Conservation (phyloP, 2,329 filamentous ascomycete genomes). For the Lecanicillium sp. region DNA sequence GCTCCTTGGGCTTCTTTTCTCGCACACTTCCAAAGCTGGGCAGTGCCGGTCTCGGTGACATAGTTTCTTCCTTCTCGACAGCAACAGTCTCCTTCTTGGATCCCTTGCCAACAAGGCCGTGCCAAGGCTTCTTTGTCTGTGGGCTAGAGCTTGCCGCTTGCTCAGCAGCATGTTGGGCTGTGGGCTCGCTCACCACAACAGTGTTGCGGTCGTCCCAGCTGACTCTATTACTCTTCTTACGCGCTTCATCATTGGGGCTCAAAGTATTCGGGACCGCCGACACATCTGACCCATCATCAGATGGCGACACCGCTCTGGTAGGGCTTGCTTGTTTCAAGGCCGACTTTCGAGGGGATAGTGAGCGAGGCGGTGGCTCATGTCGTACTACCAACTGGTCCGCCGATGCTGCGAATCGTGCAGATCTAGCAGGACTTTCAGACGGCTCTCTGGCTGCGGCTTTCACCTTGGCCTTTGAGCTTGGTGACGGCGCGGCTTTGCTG, state of each 20-base stretch:
- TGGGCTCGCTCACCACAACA: conserved; percentile 46
- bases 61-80: conserved; percentile 58
- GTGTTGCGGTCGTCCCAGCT: conserved; percentile 71
- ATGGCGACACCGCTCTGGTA: conserved; percentile 45
- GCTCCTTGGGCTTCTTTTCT: conserved; percentile 50
- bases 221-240: conserved; percentile 64
- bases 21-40: conserved; percentile 71
- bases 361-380: conserved; percentile 64
- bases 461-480: conserved; percentile 18
- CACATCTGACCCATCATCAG: conserved; percentile 42
- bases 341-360: conserved; percentile 70
- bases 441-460: conserved; percentile 27
- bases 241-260: conserved; percentile 32
- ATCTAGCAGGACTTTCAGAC: conserved; percentile 59
- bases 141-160: conserved; percentile 31
- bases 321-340: conserved; percentile 61
- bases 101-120: conserved; percentile 39
- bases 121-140: conserved; percentile 44
- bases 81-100: conserved; percentile 44
- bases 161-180: conserved; percentile 30
- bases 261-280: conserved; percentile 26
- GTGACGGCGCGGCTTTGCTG: conserved; percentile 11
- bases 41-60: conserved; percentile 68
- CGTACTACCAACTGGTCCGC: conserved; percentile 51
- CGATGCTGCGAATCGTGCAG: conserved; percentile 58